Base-by-base conservation (phyloP, 2,329 filamentous ascomycete genomes). In the Colletotrichum tropicale region DNA sequence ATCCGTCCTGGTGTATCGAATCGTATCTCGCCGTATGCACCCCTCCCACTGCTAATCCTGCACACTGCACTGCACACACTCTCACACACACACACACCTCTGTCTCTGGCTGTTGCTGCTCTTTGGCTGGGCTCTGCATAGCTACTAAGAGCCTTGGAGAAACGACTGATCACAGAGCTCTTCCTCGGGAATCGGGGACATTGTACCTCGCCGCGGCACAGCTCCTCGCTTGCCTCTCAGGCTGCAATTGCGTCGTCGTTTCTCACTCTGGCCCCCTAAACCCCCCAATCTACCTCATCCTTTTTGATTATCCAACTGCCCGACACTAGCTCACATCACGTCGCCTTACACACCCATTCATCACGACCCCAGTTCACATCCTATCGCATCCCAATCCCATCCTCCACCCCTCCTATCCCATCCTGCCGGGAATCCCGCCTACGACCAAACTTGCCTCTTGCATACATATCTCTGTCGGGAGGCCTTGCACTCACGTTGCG, bases 341-440 rank as follows among this genome's bases (percentile, higher is more conserved):
- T 65, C 34, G 30, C 62, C 62, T 55, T 30, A 75, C 58, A 64
- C 58, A 71, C 68, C 70, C 69, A 30, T 34, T 26, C 70, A 65
- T 32, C 24, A 21, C 24, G 62, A 73, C 48, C 64, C 64, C 70
- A 75, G 34, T 12, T 26, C 26, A 28, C 56, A 74, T 73, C 70
- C 70, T 61, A 71, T 60, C 60, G 52, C 70, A 56, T 67, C 32
- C 38, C 43, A 43, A 68, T 36, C 30, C 66, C 52, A 21, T 43
- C 36, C 58, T 62, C 18, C 58, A 26, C 32, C 64, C 58, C 67
- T 71, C 60, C 36, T 71, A 65, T 70, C 58, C 74, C 74, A 73
- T 68, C 58, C 64, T 74, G 34, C 64, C 70, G 74, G 74, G 74
- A 69, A 76, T 74, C 21, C 70, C 70, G 74, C n/a, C 56, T 62